Conservation (phyloP, 345 rosid species). For the Moricandia arvensis region DNA sequence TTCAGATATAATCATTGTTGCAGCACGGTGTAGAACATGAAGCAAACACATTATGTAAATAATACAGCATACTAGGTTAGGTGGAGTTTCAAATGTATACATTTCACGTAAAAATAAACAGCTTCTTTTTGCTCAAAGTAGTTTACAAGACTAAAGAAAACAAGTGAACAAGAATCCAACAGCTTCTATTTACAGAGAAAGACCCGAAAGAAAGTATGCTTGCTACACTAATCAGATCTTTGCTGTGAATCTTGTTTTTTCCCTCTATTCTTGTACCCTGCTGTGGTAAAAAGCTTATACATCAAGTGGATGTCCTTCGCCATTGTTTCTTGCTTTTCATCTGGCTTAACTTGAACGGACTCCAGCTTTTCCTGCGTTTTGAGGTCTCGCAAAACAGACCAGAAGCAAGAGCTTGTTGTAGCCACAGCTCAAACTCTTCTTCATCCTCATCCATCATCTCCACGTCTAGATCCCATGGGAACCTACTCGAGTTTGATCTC, state of each 20-base stretch:
- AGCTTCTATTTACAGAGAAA: slow-evolving; percentile 32
- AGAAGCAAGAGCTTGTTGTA: slow-evolving; percentile 83
- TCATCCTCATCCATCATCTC: slow-evolving; percentile 92
- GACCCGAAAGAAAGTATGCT: not conserved
- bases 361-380: slow-evolving; percentile 91
- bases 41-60: too few species aligned
- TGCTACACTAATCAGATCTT: not conserved
- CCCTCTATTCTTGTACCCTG: not conserved
- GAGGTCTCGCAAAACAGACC: slow-evolving; percentile 91
- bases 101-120: not conserved
- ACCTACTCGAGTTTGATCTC: slow-evolving; percentile 77
- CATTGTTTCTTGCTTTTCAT: slow-evolving; percentile 86
- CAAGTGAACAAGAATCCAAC: slow-evolving; percentile 11
- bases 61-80: too few species aligned
- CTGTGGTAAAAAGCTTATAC: slow-evolving; percentile 7
- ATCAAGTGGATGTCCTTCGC: slow-evolving; percentile 79
- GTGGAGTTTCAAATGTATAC: not conserved
- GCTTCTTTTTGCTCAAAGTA: slow-evolving; percentile 15
- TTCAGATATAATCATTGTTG: too few species aligned
- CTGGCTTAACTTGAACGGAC: slow-evolving; percentile 83
- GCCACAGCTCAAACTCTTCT: slow-evolving; percentile 89
- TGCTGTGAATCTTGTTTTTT: slow-evolving; percentile 3
- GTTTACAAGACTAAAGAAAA: slow-evolving; percentile 15
- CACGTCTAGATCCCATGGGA: slow-evolving; percentile 87
- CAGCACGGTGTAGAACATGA: too few species aligned